Evolutionary conservation across 306 rosid species (phyloP).

Genomic region (Potentilla sterilis): DNA sequence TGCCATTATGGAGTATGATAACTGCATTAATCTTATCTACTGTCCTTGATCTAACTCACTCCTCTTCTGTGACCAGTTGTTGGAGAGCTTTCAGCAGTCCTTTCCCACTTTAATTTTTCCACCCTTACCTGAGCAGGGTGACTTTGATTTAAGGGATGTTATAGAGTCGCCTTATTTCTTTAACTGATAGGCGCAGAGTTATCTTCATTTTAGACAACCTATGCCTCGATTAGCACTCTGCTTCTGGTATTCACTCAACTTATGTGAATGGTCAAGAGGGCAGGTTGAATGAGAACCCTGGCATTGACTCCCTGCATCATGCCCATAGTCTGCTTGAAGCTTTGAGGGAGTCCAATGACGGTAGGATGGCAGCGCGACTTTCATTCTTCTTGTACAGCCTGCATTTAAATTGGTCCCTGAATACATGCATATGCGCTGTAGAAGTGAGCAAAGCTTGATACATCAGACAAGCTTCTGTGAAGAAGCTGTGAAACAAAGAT

Average conservation of each 20-base stretch:
- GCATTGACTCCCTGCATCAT: constrained; percentile 18
- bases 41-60: constrained; percentile 17
- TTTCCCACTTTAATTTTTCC: constrained; percentile 72
- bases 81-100: constrained; percentile 66
- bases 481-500: constrained; percentile 20
- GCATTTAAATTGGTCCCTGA: constrained; percentile 3
- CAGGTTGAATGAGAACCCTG: constrained; percentile 18
- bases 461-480: constrained; percentile 15
- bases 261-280: constrained; percentile 16
- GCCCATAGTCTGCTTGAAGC: constrained; percentile 23
- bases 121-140: constrained; percentile 82
- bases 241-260: constrained; percentile 18
- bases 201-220: constrained; percentile 16
- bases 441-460: constrained; percentile 16
- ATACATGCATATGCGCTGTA: constrained; percentile 3
- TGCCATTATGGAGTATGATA: not conserved
- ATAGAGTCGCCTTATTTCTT: constrained; percentile 87
- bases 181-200: constrained; percentile 46
- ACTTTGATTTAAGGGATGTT: constrained; percentile 67
- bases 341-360: constrained; percentile 23
- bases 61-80: constrained; percentile 49
- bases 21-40: not conserved
- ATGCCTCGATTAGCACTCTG: constrained; percentile 19
- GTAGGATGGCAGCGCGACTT: constrained; percentile 7
- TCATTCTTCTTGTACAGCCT: constrained; percentile 23